These are phyloP conservation scores for Zygosaccharomyces bailii DNA, from an alignment of 805 yeast genomes.

Conservation along the genomic window DNA sequence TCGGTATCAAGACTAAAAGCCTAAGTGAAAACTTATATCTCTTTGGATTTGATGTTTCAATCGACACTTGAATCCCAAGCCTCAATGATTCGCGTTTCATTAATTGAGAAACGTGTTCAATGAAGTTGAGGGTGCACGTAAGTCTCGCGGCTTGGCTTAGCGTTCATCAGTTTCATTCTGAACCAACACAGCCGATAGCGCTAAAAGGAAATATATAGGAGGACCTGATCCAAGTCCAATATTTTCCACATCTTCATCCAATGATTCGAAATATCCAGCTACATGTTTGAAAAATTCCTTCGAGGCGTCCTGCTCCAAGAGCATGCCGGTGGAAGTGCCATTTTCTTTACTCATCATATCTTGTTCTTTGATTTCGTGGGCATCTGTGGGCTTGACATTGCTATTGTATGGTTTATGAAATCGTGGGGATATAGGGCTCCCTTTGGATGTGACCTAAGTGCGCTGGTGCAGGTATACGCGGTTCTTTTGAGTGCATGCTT, in stretches of 20 bases:
- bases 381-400: conserved; percentile 1
- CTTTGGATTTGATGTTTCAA: not conserved
- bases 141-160: not conserved
- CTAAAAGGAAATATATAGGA: not conserved
- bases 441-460: conserved; percentile 3
- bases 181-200: not conserved
- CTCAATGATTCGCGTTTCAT: not conserved
- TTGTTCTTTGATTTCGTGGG: conserved; percentile 6
- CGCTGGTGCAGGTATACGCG: conserved; percentile 3
- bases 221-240: not conserved
- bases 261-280: too few species aligned
- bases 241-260: too few species aligned
- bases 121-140: not conserved
- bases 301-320: conserved; percentile 2
- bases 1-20: too few species aligned
- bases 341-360: conserved; percentile 7
- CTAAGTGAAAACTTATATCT: too few species aligned
- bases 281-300: conserved; percentile 1
- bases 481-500: not conserved
- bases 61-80: not conserved
- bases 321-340: conserved; percentile 1
- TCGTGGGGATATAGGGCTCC: not conserved
- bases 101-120: not conserved
- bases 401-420: not conserved
- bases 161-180: conserved; percentile 3